Percentiles rank a stretch among this genome's conserved stretches.
Evolutionary conservation across 805 yeast genomes (phyloP).

Genomic region (Myxozyma mucilagina): DNA sequence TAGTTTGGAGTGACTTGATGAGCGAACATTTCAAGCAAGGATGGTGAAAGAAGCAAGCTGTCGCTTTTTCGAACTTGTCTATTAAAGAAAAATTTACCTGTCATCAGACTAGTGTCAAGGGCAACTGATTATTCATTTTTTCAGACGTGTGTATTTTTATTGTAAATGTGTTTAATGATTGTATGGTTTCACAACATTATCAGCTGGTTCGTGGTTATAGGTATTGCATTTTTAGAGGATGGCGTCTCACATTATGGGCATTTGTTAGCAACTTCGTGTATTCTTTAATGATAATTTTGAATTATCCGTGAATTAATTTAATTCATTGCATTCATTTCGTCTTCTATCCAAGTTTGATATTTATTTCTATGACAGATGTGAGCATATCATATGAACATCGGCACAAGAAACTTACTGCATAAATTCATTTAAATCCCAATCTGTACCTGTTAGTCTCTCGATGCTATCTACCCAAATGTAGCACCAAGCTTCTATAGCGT

Average conservation of each 20-base stretch:
- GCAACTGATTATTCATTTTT: no score
- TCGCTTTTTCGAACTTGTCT: no score
- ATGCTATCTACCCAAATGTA: constrained; percentile 32
- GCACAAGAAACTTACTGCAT: constrained; percentile 15
- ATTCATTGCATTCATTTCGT: constrained; percentile 12
- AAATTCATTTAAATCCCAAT: constrained; percentile 32
- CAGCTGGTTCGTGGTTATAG: no score
- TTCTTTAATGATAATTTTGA: neutral
- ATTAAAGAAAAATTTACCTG: no score
- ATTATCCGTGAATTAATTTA: neutral
- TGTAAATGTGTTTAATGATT: no score
- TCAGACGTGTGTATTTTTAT: no score
- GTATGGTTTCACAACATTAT: no score
- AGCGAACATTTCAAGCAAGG: no score
- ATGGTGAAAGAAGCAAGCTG: no score
- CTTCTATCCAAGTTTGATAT: constrained; percentile 17
- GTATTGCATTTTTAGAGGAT: no score
- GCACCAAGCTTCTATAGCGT: constrained; percentile 18
- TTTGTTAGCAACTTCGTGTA: neutral
- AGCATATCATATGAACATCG: neutral
- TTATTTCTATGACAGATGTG: neutral
- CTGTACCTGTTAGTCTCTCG: constrained; percentile 22
- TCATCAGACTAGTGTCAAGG: no score
- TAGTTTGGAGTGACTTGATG: no score
- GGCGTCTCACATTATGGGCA: neutral